Conservation (phyloP, 1,284 basidiomycete genomes). For the Papiliotrema terrestris region DNA sequence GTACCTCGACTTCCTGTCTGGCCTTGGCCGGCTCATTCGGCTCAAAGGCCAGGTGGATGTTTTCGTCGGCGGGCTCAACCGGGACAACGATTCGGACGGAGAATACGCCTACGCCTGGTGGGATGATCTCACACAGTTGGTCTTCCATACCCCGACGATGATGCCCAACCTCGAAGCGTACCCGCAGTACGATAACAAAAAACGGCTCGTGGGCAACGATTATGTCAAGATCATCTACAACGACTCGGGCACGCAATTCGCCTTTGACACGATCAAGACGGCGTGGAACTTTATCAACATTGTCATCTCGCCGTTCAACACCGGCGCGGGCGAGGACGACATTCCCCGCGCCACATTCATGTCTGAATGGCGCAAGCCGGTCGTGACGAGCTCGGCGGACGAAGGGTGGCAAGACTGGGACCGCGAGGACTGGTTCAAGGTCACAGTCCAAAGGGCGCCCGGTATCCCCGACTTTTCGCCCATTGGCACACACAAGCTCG, state of each 20-base stretch:
- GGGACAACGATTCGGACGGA: slow-evolving; percentile 75
- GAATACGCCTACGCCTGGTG: slow-evolving; percentile 95
- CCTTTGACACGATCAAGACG: slow-evolving; percentile 84
- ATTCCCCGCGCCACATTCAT: slow-evolving; percentile 1
- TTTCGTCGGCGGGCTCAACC: slow-evolving; percentile 89
- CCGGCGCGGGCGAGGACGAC: slow-evolving; percentile 9
- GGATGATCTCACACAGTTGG: slow-evolving; percentile 93
- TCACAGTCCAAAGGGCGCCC: slow-evolving; percentile 75
- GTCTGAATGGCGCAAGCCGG: background rate
- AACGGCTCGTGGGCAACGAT: slow-evolving; percentile 91
- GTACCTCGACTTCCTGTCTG: slow-evolving; percentile 87
- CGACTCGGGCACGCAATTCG: slow-evolving; percentile 81
- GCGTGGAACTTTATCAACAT: slow-evolving; percentile 98
- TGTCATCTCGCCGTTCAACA: slow-evolving; percentile 82
- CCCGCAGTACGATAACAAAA: slow-evolving; percentile 73
- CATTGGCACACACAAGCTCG: slow-evolving; percentile 85
- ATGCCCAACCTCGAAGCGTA: slow-evolving; percentile 81
- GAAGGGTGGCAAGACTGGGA: slow-evolving; percentile 34
- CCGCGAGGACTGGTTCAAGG: slow-evolving; percentile 72
- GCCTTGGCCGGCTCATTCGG: slow-evolving; percentile 82
- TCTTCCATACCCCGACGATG: slow-evolving; percentile 94
- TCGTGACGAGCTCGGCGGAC: slow-evolving; percentile 5
- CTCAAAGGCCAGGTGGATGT: slow-evolving; percentile 89
- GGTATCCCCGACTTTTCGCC: slow-evolving; percentile 91
- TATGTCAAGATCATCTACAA: slow-evolving; percentile 96